Conservation (phyloP, 192 early-diverging fungal species). For the Diversispora epigaea region DNA sequence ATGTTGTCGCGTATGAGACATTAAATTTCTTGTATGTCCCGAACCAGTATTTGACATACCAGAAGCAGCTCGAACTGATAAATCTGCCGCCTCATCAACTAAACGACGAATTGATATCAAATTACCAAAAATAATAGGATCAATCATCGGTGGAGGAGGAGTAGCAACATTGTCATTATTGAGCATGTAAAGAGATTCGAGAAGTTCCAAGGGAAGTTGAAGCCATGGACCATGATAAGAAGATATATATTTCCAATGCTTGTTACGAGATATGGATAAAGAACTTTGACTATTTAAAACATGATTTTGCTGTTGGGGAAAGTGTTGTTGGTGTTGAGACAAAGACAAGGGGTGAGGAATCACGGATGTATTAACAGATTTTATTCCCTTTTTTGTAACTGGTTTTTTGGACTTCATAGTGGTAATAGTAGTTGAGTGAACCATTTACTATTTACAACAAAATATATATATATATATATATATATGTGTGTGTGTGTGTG, state of each 20-base stretch:
- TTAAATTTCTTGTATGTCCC: conserved; percentile 16
- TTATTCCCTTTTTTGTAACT: conserved; percentile 7
- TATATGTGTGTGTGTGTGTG: too few relatives aligned
- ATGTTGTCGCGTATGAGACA: conserved; percentile 31
- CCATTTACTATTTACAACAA: conserved; percentile 17
- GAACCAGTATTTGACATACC: conserved; percentile 18
- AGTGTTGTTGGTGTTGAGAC: not conserved
- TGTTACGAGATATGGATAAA: conserved; percentile 26
- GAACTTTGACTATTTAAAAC: conserved; percentile 16
- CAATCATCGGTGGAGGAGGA: conserved; percentile 9
- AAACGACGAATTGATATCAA: conserved; percentile 30
- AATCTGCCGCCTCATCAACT: conserved; percentile 27
- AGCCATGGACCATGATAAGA: conserved; percentile 34
- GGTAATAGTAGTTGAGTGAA: conserved; percentile 8
- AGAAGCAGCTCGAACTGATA: conserved; percentile 27
- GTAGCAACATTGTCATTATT: conserved; percentile 28
- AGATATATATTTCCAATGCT: conserved; percentile 34
- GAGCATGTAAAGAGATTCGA: conserved; percentile 26
- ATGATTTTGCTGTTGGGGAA: not conserved
- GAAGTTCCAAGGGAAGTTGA: conserved; percentile 33
- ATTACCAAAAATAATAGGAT: conserved; percentile 30
- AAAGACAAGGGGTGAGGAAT: not conserved
- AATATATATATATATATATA: not conserved
- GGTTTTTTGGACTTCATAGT: conserved; percentile 12
- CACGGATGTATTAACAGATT: not conserved